Base-by-base conservation (phyloP, 139 green algal genomes). In the Chlorella sp. region DNA sequence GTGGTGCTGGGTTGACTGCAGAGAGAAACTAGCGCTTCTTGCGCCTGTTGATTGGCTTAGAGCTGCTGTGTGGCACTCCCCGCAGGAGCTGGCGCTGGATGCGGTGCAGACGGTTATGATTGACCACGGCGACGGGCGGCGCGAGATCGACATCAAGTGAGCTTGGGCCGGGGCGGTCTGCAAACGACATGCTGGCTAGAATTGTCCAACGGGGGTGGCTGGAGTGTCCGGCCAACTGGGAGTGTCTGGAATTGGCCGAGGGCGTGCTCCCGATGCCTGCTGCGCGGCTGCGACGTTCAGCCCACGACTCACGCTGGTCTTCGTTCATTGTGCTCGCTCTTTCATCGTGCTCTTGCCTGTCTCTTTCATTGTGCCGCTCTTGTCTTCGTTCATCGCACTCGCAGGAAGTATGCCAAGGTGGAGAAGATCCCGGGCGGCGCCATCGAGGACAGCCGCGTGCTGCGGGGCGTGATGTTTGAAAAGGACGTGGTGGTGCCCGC, bases 381-480 rank as follows among this genome's bases (percentile, higher is more conserved):
- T 34, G 6, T 24, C 2, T 24, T 24, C 64, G 32, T 22, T 19
- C 64, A 34, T 36, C 5, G 2, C 34, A 32, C 16, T 46, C 51
- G 60, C 77, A 83, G 77, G 77, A 83, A 83, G 77, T 83, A 83
- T 32, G 77, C 77, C 40, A 99, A 99, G 89, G 86, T 99, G 34
- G 97, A 99, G 92, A 99, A 99, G 88, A 96, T 99, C 92, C 97
- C 80, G 1, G 96, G 96, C 2, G 94, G 94, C 22, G 88, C 90
- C 58, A 95, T 98, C 34, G 94, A 98, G 88, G 95, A 94, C 87
- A 96, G 84, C 74, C 87, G 89, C 67, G 96, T 98, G 77, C 92
- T 99, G 83, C 88, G 91, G 24, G 97, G 97, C 60, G 97, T 99
- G 16, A 99, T 99, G 97, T 98, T 99, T 90, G 96, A 98, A 87